Base-by-base conservation (phyloP, 306 rosid species). In the Sesbania bispinosa region DNA sequence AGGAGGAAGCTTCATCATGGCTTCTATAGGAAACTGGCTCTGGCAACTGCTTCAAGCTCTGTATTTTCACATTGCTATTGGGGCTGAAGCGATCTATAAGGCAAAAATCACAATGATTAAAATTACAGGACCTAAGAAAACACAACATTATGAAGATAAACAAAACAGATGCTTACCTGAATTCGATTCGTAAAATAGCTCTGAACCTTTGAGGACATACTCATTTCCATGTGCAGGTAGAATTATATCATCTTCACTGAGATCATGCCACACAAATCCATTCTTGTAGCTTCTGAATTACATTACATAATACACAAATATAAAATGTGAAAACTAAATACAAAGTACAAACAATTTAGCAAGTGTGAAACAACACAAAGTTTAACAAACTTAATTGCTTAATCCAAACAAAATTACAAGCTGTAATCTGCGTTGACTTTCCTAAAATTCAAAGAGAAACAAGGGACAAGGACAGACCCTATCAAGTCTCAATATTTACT, bases 211-310 rank as follows among this genome's bases (percentile, higher is more conserved):
- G 75, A 93, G 98, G 26, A 93, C 97, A 41, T 88, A 93, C 79
- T 93, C 98, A 46, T 62, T 85, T 67, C 96, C 97, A 71, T 93
- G 97, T 30, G 97, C 90, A 5, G 96, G 93, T 50, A 68, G 87
- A 75, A 93, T 88, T 41, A 85, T 62, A 79, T 93, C 98, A 79
- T 88, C 88, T 78, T 90, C 96, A 61, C 77, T 57, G 10, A 93
- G 96, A 81, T 93, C 98, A 84, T 93, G 98, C 98, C 98, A 93
- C 67, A 93, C 98, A 76, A 79, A 93, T 46, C 98, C 98, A 33
- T 79, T 90, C 82, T 82, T 93, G 88, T 87, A 93, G 85, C 93
- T 83, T 81, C 98, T 93, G 87, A 73, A 82, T 21, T 71, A 50
- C 70, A 65, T 65, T 14, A 10, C 74, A 66, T 23, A 21, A 74